Conservation (phyloP, 2,329 filamentous ascomycete genomes). For the Xylaria sp. region DNA sequence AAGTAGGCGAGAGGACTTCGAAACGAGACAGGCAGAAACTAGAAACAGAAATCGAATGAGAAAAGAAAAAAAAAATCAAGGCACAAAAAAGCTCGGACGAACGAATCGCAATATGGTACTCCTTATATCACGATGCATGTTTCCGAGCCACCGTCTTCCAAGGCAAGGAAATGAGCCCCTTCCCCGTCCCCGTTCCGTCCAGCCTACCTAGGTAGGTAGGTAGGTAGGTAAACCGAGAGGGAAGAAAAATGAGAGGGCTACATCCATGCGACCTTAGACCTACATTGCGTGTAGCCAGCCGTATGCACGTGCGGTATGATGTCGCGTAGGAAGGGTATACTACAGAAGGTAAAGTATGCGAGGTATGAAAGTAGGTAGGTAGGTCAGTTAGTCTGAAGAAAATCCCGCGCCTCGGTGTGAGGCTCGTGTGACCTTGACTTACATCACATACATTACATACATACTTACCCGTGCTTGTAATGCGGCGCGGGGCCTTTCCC, state of each 20-base stretch:
- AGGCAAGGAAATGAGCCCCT: slow-evolving; percentile 14
- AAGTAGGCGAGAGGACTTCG: slow-evolving; percentile 7
- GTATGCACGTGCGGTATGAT: slow-evolving; percentile 10
- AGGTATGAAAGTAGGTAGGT: not conserved
- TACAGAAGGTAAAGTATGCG: not conserved
- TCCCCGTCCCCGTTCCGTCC: not conserved
- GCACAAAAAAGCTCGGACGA: not conserved
- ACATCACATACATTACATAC: no score
- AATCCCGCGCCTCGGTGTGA: slow-evolving; percentile 34
- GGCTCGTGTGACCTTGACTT: slow-evolving; percentile 32
- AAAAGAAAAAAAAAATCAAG: not conserved
- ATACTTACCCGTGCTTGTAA: not conserved
- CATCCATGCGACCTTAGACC: slow-evolving; percentile 15
- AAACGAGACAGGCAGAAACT: not conserved
- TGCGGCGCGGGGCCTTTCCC: slow-evolving; percentile 21
- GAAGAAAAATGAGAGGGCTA: not conserved
- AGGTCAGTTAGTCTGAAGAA: not conserved
- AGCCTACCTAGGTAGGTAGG: slow-evolving; percentile 1
- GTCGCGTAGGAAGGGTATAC: not conserved
- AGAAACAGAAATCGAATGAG: not conserved
- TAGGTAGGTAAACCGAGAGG: slow-evolving; percentile 5
- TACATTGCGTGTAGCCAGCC: not conserved
- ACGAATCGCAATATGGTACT: slow-evolving; percentile 4
- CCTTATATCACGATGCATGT: slow-evolving; percentile 25
- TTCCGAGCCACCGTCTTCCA: slow-evolving; percentile 12